Conservation (phyloP, 1,284 basidiomycete species). For the Psilocybe mexicana region DNA sequence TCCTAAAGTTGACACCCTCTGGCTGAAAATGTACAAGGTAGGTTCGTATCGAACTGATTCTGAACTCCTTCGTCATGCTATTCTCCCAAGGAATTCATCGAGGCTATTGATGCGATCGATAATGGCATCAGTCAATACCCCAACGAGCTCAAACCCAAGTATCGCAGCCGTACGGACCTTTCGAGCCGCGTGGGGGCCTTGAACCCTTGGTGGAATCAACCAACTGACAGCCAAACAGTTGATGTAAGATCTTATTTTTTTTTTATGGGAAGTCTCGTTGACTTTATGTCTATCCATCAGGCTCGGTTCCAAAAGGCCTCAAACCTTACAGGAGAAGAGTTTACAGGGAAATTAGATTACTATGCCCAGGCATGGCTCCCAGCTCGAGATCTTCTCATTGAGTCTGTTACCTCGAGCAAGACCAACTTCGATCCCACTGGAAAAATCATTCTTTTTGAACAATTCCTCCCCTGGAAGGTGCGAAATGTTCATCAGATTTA, state of each 20-base stretch:
- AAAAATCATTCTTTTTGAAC: conserved; percentile 80
- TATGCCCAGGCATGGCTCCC: conserved; percentile 92
- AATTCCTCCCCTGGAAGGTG: conserved; percentile 89
- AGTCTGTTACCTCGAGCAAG: conserved; percentile 65
- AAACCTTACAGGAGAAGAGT: conserved; percentile 83
- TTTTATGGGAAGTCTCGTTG: not conserved
- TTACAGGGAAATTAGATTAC: conserved; percentile 79
- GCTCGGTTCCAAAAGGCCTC: conserved; percentile 81
- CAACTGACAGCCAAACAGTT: conserved; percentile 56
- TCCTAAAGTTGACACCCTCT: conserved; percentile 71
- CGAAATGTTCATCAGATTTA: conserved; percentile 4
- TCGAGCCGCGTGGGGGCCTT: conserved; percentile 78
- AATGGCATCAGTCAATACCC: conserved; percentile 88
- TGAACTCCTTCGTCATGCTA: not conserved
- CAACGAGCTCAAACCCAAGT: conserved; percentile 61
- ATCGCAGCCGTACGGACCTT: conserved; percentile 79
- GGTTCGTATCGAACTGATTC: not conserved
- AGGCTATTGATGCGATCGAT: conserved; percentile 95
- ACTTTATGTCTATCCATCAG: conserved; percentile 38
- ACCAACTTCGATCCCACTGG: conserved; percentile 67
- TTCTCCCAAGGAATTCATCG: conserved; percentile 76
- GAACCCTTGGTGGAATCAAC: conserved; percentile 93
- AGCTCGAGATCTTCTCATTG: conserved; percentile 80
- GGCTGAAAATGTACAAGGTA: conserved; percentile 88
- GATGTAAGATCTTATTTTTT: conserved; percentile 56